A percentile compares a stretch with the other conserved stretches of the same genome.
These are phyloP conservation scores for Lactarius sp. DNA, from an alignment of 768 basidiomycete genomes.

Conservation along the genomic window DNA sequence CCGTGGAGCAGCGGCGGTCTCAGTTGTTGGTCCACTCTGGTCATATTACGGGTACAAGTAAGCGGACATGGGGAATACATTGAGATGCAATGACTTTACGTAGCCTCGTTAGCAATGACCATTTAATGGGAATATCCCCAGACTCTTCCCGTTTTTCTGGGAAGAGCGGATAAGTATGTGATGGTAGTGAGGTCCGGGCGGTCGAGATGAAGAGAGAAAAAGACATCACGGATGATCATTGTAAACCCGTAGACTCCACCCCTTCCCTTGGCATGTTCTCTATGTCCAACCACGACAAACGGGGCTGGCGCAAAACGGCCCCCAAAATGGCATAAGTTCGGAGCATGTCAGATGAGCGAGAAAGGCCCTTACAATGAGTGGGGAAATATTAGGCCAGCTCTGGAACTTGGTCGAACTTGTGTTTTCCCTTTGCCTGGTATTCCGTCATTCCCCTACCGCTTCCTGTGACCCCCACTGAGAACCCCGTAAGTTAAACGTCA, in stretches of 20 bases:
- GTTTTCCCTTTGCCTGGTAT: slow-evolving; percentile 24
- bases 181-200: slow-evolving; percentile 17
- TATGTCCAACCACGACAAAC: slow-evolving; percentile 12
- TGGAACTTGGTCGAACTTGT: slow-evolving; percentile 19
- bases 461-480: slow-evolving; percentile 18
- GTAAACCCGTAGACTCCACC: slow-evolving; percentile 13
- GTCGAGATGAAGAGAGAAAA: slow-evolving; percentile 16
- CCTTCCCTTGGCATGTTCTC: slow-evolving; percentile 18
- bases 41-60: slow-evolving; percentile 25
- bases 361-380: slow-evolving; percentile 7
- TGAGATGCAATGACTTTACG: slow-evolving; percentile 22
- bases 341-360: slow-evolving; percentile 1
- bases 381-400: slow-evolving; percentile 16
- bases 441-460: slow-evolving; percentile 25
- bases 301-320: background rate
- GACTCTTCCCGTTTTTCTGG: slow-evolving; percentile 14
- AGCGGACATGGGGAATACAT: slow-evolving; percentile 19
- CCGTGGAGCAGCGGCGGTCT: slow-evolving; percentile 14
- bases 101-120: slow-evolving; percentile 24
- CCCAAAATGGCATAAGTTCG: slow-evolving; percentile 5
- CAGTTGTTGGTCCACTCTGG: slow-evolving; percentile 19
- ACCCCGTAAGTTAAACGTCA: slow-evolving; percentile 4
- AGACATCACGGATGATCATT: slow-evolving; percentile 24
- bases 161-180: slow-evolving; percentile 10
- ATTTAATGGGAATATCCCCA: slow-evolving; percentile 4